A percentile compares a stretch with the other conserved stretches of the same genome.
These are phyloP conservation scores for Trametes villosa DNA, from an alignment of 768 basidiomycete species.

Conservation along the genomic window DNA sequence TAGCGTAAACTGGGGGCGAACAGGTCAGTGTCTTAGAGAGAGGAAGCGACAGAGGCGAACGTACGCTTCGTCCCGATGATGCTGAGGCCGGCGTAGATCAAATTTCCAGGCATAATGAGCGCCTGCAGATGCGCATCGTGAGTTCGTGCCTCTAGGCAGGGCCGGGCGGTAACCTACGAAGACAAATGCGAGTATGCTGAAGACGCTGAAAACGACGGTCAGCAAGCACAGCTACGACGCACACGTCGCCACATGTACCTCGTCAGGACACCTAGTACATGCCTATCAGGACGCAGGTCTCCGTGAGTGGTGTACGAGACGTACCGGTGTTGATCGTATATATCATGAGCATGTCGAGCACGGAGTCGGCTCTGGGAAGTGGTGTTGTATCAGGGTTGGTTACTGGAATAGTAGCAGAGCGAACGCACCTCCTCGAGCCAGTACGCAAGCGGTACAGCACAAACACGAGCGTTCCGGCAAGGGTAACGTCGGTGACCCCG, in stretches of 20 bases:
- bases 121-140: neutral
- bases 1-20: neutral
- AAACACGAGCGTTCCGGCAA: neutral
- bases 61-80: conserved; percentile 2
- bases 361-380: neutral
- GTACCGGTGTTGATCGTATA: neutral
- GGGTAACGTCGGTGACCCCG: neutral
- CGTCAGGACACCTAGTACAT: neutral
- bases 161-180: neutral
- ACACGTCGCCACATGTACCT: neutral
- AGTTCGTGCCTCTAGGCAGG: no score
- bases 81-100: conserved; percentile 6
- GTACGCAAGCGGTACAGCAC: neutral
- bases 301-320: neutral
- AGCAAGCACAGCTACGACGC: neutral
- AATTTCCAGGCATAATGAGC: neutral
- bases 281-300: neutral
- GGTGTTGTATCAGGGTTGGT: neutral
- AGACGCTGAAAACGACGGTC: neutral
- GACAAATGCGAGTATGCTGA: neutral
- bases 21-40: neutral
- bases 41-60: neutral
- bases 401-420: neutral
- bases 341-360: neutral
- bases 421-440: neutral